Evolutionary conservation across 805 yeast species (phyloP), one percentile per base, ranked within the genome.

Genomic region (Candida xiaguanensis): DNA sequence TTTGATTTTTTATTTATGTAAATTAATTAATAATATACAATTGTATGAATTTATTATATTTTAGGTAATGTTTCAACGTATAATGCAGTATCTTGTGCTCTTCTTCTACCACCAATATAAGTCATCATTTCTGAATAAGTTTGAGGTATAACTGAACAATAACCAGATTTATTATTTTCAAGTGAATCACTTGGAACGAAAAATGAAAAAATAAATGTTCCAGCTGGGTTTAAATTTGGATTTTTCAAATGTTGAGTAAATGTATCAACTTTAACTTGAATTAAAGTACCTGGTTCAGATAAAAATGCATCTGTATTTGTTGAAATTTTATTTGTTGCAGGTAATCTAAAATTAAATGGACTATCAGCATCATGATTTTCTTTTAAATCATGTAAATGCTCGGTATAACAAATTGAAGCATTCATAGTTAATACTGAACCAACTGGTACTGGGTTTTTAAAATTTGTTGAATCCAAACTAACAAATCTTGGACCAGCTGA

Each of bases 361-460:
- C 61, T 42, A 38, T 64, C 65, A 24, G 55, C 41, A 22, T 53
- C 64, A 19, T 38, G 25, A 13, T 47, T 54, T 16, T 44, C 46
- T 2, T 40, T 45, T 7, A 49, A 39, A 29, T 65, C 70, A 51
- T 78, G 82, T 38, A 86, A 64, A 49, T 85, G 91, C 56, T 87
- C 95, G 2, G 96, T 88, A 62, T 90, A 88, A 17, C 85, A 87
- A 6, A 90, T 86, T 15, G 82, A 70, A 1, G 97, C 93, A 39
- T 78, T 75, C 80, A 88, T 78, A 47, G 81, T 84, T 43, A 90
- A 67, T 7, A 91, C 95, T 1, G 90, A 80, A 1, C 98, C 97
- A 13, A 90, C 96, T 1, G 97, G 97, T 6, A 90, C 98, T 2
- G 98, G 98, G 14, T 90, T 85, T 53, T 85, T 81, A 72, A 90